Evolutionary conservation across 2,329 filamentous ascomycete species (phyloP).

Genomic region (Alternaria sp.): DNA sequence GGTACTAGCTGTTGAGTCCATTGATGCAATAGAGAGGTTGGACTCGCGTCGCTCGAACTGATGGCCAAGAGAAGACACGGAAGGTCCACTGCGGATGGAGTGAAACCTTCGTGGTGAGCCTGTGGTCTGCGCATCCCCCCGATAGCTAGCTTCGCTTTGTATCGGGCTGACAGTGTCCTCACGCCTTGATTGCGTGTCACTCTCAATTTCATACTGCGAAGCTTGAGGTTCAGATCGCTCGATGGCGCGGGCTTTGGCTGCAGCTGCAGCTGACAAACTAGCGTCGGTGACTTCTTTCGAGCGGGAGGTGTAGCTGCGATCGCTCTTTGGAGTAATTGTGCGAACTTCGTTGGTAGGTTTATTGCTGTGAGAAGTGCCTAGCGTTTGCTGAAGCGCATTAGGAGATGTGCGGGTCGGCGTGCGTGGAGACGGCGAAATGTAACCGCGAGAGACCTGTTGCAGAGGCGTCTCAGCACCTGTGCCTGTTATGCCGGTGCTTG

Average conservation of each 20-base stretch:
- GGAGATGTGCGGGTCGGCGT: conserved; percentile 69
- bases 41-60: conserved; percentile 62
- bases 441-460: conserved; percentile 69
- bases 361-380: conserved; percentile 73
- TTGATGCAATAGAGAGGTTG: conserved; percentile 66
- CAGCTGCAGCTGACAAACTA: conserved; percentile 44
- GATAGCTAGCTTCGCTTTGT: conserved; percentile 87
- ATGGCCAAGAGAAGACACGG: conserved; percentile 69
- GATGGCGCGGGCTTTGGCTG: conserved; percentile 51
- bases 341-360: conserved; percentile 62
- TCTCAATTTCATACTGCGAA: conserved; percentile 50
- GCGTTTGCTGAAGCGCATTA: conserved; percentile 62
- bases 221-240: conserved; percentile 46
- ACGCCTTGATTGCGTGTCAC: conserved; percentile 57
- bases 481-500: conserved; percentile 57
- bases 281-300: conserved; percentile 34
- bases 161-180: conserved; percentile 77
- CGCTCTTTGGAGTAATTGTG: conserved; percentile 55
- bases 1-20: conserved; percentile 66
- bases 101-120: conserved; percentile 58
- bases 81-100: conserved; percentile 56
- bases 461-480: conserved; percentile 61
- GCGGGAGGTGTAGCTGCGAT: conserved; percentile 56
- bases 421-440: conserved; percentile 67
- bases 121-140: conserved; percentile 34